Evolutionary conservation across 441 rosid species (phyloP), one percentile per base, ranked within the genome.

Genomic region (Euphorbia schlechtendalii): DNA sequence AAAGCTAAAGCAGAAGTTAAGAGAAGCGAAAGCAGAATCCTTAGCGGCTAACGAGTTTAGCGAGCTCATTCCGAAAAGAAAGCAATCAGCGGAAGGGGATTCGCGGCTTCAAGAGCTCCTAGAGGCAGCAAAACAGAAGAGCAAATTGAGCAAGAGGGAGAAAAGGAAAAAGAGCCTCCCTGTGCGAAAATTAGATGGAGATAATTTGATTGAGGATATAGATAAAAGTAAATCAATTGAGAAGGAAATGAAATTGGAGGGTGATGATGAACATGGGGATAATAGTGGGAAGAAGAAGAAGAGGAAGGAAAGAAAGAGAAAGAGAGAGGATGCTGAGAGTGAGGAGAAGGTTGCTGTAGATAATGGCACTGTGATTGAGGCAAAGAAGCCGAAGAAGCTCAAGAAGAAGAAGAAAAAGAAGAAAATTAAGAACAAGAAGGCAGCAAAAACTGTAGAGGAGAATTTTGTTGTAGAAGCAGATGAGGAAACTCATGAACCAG

Each of bases 1-100:
- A 81, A 93, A 90, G 82, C 87, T 93, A 43, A 93, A 93, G 80
- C 92, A 88, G 75, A 84, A 77, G 79, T 72, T 86, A 18, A 77
- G 95, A 49, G 75, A 66, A 66, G 83, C 77, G 27, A 72, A 82
- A 46, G 82, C 76, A 2, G 73, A 82, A 54, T 68, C 84, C 20
- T 51, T 84, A 38, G 45, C 81, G 0, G 70, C 56, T 32, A 57
- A 59, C 3, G 74, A 61, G 36, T 27, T 78, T 14, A 76, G 41
- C 13, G 77, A 53, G 65, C 18, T 77, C 53, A 70, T 48, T 32
- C 43, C 62, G 2, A 32, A 55, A 34, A 41, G 22, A 11, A 57
- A 63, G 34, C 40, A 56, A 18, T 17, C 10, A 7, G 12, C 56
- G 38, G 77, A 68, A n/a, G 51, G 72, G 12, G 71, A 69, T 64